phyloP scores from a whole-genome alignment of 805 yeast species.

The Yamadazyma olivae region DNA sequence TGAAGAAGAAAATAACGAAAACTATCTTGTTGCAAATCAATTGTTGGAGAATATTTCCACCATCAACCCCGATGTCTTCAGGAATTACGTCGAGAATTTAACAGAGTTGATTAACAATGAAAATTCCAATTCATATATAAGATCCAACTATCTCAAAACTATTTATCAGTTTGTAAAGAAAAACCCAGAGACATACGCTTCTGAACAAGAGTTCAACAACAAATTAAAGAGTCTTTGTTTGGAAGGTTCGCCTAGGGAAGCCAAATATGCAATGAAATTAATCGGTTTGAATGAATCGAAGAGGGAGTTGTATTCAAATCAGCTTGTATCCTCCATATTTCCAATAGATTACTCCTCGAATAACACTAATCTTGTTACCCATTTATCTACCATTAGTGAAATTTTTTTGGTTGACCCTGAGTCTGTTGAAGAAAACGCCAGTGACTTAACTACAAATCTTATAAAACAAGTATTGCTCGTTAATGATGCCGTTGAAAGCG shows the following conservation, averaged over 20 bases:
- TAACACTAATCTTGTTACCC: constrained; percentile 45
- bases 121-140: constrained; percentile 10
- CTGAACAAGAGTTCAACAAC: constrained; percentile 42
- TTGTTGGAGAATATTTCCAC: constrained; percentile 58
- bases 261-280: constrained; percentile 62
- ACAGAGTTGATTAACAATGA: constrained; percentile 29
- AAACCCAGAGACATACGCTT: constrained; percentile 46
- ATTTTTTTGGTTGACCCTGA: constrained; percentile 48
- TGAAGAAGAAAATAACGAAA: constrained; percentile 5
- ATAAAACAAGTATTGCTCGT: constrained; percentile 60
- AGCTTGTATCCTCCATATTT: constrained; percentile 40
- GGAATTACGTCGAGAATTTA: constrained; percentile 54
- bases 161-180: constrained; percentile 55
- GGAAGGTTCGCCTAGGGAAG: constrained; percentile 56
- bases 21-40: constrained; percentile 43
- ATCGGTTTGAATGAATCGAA: constrained; percentile 43
- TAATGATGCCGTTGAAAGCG: constrained; percentile 20
- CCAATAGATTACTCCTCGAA: constrained; percentile 43
- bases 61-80: constrained; percentile 61
- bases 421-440: constrained; percentile 49
- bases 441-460: constrained; percentile 56
- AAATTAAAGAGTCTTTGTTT: constrained; percentile 45
- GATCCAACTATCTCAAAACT: constrained; percentile 51
- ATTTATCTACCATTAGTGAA: constrained; percentile 59
- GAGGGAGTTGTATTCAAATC: constrained; percentile 37